Evolutionary conservation across 2,329 filamentous ascomycete genomes (phyloP).

Genomic region (Geosmithia flava): DNA sequence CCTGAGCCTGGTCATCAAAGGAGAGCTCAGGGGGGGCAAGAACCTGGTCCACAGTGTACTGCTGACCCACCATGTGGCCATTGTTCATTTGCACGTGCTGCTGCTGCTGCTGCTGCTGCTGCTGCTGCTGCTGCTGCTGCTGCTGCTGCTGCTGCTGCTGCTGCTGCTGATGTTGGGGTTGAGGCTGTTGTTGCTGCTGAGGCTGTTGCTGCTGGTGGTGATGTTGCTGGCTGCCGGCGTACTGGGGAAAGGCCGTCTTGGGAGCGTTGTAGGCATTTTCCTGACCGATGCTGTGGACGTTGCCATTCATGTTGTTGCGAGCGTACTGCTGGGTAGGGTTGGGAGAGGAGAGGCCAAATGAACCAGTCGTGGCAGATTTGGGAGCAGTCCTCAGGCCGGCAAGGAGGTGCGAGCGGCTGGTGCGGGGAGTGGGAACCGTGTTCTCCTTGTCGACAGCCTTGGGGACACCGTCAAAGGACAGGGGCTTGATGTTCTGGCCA

Average conservation of each 20-base stretch:
- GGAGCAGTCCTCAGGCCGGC: slow-evolving; percentile 88
- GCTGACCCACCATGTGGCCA: slow-evolving; percentile 20
- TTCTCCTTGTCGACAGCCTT: slow-evolving; percentile 53
- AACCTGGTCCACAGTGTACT: slow-evolving; percentile 78
- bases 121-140: slow-evolving; percentile 12
- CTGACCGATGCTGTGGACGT: slow-evolving; percentile 29
- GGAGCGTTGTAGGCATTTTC: slow-evolving; percentile 34
- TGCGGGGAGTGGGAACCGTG: slow-evolving; percentile 70
- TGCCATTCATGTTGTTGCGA: slow-evolving; percentile 30
- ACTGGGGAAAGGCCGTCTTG: slow-evolving; percentile 45
- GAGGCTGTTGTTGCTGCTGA: slow-evolving; percentile 16
- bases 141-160: slow-evolving; percentile 8
- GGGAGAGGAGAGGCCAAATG: slow-evolving; percentile 57
- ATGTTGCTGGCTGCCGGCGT: slow-evolving; percentile 16
- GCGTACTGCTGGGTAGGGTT: slow-evolving; percentile 27
- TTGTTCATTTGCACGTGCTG: slow-evolving; percentile 13
- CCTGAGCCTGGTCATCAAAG: slow-evolving; percentile 55
- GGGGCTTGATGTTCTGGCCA: slow-evolving; percentile 78
- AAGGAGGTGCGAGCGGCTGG: slow-evolving; percentile 87
- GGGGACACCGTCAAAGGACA: slow-evolving; percentile 65
- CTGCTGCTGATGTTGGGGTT: slow-evolving; percentile 15
- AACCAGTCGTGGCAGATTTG: slow-evolving; percentile 65
- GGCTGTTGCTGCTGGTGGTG: slow-evolving; percentile 7
- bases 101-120: slow-evolving; percentile 14
- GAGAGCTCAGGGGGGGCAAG: slow-evolving; percentile 73